Conservation (phyloP, 164 flowering plant species). For the Umbellularia californica region DNA sequence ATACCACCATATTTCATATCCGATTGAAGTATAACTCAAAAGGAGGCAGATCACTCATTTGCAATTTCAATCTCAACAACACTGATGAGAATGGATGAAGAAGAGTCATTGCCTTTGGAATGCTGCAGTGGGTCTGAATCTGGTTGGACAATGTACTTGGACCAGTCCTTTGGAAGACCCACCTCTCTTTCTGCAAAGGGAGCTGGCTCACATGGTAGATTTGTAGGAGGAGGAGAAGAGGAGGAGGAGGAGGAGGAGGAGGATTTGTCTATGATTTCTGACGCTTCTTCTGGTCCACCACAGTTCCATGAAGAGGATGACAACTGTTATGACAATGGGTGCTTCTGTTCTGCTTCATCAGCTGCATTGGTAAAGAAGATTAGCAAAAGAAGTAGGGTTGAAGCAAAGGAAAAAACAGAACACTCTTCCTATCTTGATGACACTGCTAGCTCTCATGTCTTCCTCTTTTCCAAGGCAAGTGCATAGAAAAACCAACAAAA, state of each 20-base stretch:
- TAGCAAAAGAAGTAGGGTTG: constrained; percentile 32
- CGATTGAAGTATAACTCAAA: not conserved
- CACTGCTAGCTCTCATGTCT: constrained; percentile 75
- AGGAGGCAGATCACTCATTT: not conserved
- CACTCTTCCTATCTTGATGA: constrained; percentile 55
- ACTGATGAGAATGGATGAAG: constrained; percentile 29
- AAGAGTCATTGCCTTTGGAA: constrained; percentile 30
- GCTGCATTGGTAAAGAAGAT: constrained; percentile 22
- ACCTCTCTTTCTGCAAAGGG: constrained; percentile 9
- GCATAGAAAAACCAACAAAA: not conserved
- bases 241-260: constrained; percentile 39
- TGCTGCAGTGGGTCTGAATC: constrained; percentile 76
- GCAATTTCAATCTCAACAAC: not conserved
- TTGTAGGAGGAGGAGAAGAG: not conserved
- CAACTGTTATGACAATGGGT: constrained; percentile 26
- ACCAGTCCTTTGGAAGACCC: constrained; percentile 33
- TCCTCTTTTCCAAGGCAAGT: constrained; percentile 50
- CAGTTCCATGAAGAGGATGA: constrained; percentile 46
- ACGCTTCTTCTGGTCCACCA: constrained; percentile 94
- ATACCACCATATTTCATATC: not conserved
- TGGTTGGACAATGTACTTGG: constrained; percentile 84
- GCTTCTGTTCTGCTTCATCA: constrained; percentile 20
- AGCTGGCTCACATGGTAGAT: not conserved
- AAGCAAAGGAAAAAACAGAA: constrained; percentile 16
- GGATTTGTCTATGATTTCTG: constrained; percentile 86